These are phyloP conservation scores for Salvia sclarea DNA, from an alignment of 305 asterid genomes.

Conservation along the genomic window DNA sequence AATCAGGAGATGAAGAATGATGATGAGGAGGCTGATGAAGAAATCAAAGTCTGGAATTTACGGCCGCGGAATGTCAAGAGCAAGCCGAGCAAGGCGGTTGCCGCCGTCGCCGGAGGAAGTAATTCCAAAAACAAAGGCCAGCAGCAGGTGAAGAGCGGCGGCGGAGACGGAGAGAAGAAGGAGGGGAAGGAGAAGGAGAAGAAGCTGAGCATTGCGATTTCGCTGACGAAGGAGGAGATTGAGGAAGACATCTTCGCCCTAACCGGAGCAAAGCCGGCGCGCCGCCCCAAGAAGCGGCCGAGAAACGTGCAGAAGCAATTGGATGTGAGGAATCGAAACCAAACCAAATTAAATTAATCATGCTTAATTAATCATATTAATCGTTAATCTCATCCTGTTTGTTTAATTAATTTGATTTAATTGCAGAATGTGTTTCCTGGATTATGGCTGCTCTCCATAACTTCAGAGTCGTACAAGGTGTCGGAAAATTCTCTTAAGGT, in stretches of 20 bases:
- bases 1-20: constrained; percentile 15
- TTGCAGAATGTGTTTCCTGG: constrained; percentile 69
- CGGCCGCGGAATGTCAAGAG: constrained; percentile 57
- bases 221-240: constrained; percentile 54
- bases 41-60: constrained; percentile 59
- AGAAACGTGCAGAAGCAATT: constrained; percentile 50
- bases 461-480: constrained; percentile 59
- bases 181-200: constrained; percentile 36
- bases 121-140: constrained; percentile 31
- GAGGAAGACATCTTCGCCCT: constrained; percentile 60
- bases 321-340: constrained; percentile 49
- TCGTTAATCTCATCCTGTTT: neutral
- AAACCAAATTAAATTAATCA: no score
- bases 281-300: constrained; percentile 53
- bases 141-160: constrained; percentile 4
- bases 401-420: neutral
- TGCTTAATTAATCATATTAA: no score
- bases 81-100: neutral
- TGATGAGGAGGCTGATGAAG: constrained; percentile 33
- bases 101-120: neutral
- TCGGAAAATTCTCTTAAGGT: constrained; percentile 56
- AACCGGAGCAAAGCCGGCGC: constrained; percentile 56
- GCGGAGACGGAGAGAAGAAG: constrained; percentile 14
- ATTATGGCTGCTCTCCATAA: constrained; percentile 52
- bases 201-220: constrained; percentile 30